A percentile compares a stretch with the other conserved stretches of the same genome.
These are phyloP conservation scores for Arbutus unedo DNA, from an alignment of 148 eudicot genomes.

Conservation along the genomic window DNA sequence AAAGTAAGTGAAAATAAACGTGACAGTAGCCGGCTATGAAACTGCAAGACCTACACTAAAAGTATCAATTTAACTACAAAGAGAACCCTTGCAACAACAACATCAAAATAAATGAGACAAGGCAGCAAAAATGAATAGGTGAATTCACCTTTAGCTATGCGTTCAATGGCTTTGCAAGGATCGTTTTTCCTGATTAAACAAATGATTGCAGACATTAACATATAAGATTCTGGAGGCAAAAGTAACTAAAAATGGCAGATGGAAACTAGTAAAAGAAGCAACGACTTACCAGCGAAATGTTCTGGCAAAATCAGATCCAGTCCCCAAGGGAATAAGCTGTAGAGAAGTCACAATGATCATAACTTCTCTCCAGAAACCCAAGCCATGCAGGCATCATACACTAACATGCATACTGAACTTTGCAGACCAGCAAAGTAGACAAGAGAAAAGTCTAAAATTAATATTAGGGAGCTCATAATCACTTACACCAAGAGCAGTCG, in stretches of 20 bases:
- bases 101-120: constrained; percentile 5
- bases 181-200: constrained; percentile 72
- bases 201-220: constrained; percentile 11
- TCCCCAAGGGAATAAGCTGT: constrained; percentile 94
- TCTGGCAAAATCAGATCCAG: constrained; percentile 98
- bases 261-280: constrained; percentile 13
- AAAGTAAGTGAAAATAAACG: constrained; percentile 11
- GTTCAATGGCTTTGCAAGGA: constrained; percentile 79
- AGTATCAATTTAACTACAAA: neutral
- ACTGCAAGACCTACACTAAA: neutral
- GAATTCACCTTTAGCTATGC: constrained; percentile 79
- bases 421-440: constrained; percentile 4
- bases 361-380: constrained; percentile 9
- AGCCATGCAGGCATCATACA: constrained; percentile 12
- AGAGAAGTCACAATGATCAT: constrained; percentile 20
- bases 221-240: constrained; percentile 8
- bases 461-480: constrained; percentile 17
- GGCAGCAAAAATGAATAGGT: neutral
- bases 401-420: constrained; percentile 14
- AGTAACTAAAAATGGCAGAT: neutral
- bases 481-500: constrained; percentile 95
- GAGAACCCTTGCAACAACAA: neutral
- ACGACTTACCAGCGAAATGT: constrained; percentile 80
- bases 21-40: neutral
- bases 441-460: neutral